Evolutionary conservation across 2,329 filamentous ascomycete species (phyloP).

Genomic region (Penicillium sumatraense): DNA sequence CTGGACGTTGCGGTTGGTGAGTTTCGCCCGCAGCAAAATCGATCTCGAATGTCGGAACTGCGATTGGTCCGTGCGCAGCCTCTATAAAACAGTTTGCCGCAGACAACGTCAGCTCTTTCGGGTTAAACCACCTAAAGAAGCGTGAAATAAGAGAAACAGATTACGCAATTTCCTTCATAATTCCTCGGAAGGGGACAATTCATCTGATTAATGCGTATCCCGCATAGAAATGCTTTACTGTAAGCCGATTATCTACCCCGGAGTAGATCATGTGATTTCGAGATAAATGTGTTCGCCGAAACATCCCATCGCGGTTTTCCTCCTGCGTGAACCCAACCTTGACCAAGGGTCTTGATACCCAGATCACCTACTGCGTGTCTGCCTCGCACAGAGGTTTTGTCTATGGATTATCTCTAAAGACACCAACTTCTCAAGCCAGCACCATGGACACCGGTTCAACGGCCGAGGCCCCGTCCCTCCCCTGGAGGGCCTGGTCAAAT

Average conservation of each 20-base stretch:
- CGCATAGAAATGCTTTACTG: no score
- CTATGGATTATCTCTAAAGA: constrained; percentile 29
- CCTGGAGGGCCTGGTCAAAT: constrained; percentile 74
- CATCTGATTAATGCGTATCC: no score
- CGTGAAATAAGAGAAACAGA: no score
- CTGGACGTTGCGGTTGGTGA: constrained; percentile 6
- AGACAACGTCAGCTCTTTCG: background rate
- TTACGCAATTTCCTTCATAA: no score
- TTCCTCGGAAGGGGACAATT: no score
- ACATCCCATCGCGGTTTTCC: constrained; percentile 14
- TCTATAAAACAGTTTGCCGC: constrained; percentile 9
- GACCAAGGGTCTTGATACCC: constrained; percentile 11
- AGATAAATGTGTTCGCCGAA: constrained; percentile 22
- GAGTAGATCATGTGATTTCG: constrained; percentile 29
- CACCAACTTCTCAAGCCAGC: constrained; percentile 29
- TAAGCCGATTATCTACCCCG: constrained; percentile 14
- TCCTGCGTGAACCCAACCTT: constrained; percentile 7
- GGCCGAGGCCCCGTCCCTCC: constrained; percentile 47
- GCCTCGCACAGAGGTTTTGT: constrained; percentile 17
- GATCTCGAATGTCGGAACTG: constrained; percentile 27
- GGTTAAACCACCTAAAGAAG: background rate
- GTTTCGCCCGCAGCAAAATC: constrained; percentile 22
- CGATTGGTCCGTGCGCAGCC: constrained; percentile 27
- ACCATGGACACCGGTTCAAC: constrained; percentile 48
- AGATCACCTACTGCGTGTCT: constrained; percentile 8